Evolutionary conservation across 1,284 basidiomycete genomes (phyloP).

Genomic region (Wallemia mellicola): DNA sequence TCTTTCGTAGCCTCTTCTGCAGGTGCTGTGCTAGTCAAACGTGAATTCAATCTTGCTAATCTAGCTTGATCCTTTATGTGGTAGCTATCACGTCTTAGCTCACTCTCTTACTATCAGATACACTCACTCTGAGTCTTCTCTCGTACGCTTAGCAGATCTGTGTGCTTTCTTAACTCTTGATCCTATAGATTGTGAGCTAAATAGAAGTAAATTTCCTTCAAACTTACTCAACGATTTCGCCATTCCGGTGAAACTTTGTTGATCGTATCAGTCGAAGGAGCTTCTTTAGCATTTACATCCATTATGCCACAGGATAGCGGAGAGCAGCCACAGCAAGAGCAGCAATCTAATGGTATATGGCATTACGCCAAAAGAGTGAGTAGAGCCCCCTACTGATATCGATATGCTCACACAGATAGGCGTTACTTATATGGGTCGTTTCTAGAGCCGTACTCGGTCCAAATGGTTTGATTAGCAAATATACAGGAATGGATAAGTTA

Average conservation of each 20-base stretch:
- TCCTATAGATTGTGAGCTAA: background rate
- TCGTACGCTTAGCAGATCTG: background rate
- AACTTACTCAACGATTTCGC: background rate
- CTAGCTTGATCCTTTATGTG: background rate
- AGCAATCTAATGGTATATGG: background rate
- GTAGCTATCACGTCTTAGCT: background rate
- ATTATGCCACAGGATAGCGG: no score
- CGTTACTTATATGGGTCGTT: background rate
- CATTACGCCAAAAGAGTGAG: background rate
- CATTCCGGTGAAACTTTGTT: background rate
- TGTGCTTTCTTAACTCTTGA: background rate
- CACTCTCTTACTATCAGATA: background rate
- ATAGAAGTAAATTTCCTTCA: no score
- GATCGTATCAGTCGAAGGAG: no score
- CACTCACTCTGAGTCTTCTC: constrained; percentile 1
- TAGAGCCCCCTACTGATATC: no score
- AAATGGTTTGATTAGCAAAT: background rate
- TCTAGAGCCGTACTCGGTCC: background rate
- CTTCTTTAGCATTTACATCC: no score
- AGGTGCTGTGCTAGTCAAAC: background rate
- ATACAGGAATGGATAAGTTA: background rate
- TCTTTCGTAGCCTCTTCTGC: background rate
- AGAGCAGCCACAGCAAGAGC: no score
- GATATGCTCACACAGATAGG: no score
- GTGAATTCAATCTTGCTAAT: background rate